These are phyloP conservation scores for Cyclotella baltica DNA, from an alignment of 108 stramenopile genomes.

Conservation along the genomic window DNA sequence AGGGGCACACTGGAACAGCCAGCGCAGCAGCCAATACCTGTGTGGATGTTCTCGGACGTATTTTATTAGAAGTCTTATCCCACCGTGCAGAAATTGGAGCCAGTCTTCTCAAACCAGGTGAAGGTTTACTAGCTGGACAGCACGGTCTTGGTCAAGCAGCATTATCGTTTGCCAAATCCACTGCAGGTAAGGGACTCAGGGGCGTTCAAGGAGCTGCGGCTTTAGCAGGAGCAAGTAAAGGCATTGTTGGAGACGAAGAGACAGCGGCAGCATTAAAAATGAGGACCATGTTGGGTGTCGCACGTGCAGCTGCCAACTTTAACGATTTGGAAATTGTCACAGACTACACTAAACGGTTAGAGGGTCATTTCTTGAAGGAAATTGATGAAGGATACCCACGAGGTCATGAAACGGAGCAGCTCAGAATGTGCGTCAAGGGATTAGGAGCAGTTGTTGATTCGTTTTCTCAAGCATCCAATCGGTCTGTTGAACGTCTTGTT, in stretches of 20 bases:
- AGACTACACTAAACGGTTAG: conserved; percentile 70
- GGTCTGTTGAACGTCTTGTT: conserved; percentile 71
- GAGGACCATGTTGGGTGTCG: conserved; percentile 68
- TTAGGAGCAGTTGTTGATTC: conserved; percentile 67
- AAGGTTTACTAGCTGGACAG: conserved; percentile 78
- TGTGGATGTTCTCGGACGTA: conserved; percentile 67
- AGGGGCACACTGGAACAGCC: conserved; percentile 84
- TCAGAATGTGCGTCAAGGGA: conserved; percentile 76
- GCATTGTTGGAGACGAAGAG: conserved; percentile 35
- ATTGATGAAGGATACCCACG: conserved; percentile 73
- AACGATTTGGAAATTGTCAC: conserved; percentile 86
- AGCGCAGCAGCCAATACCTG: conserved; percentile 80
- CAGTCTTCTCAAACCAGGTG: conserved; percentile 77
- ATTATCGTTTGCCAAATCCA: conserved; percentile 54
- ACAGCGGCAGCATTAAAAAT: conserved; percentile 48
- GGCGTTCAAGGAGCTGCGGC: conserved; percentile 50
- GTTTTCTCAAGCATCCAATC: conserved; percentile 61
- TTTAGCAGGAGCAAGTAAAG: conserved; percentile 27
- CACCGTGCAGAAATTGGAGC: conserved; percentile 78
- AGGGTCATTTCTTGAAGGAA: conserved; percentile 60
- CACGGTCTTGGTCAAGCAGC: conserved; percentile 66
- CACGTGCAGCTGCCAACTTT: conserved; percentile 79
- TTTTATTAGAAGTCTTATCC: conserved; percentile 71
- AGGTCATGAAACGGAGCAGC: conserved; percentile 80
- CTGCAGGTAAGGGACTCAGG: conserved; percentile 48